A percentile compares a stretch with the other conserved stretches of the same genome.
These are phyloP conservation scores for Blastobotrys buckinghamii DNA, from an alignment of 1,139 yeast species.

Conservation along the genomic window DNA sequence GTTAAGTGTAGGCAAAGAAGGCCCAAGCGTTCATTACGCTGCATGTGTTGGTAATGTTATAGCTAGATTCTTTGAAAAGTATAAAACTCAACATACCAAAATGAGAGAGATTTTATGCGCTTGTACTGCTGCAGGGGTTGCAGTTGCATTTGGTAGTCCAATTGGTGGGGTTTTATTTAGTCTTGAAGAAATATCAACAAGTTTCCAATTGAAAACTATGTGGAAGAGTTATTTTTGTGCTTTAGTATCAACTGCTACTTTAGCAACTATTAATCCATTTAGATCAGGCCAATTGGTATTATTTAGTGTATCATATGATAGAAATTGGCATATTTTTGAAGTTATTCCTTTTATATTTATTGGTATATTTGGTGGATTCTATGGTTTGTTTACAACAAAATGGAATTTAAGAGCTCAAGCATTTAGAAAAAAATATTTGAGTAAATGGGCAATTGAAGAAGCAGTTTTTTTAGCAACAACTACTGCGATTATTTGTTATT, in stretches of 20 bases:
- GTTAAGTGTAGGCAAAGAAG: slow-evolving; percentile 75
- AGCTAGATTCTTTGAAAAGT: slow-evolving; percentile 48
- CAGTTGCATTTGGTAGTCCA: slow-evolving; percentile 91
- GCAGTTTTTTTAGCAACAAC: slow-evolving; percentile 59
- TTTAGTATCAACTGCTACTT: slow-evolving; percentile 74
- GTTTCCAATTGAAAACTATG: slow-evolving; percentile 69
- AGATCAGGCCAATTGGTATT: slow-evolving; percentile 90
- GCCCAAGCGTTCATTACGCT: slow-evolving; percentile 83
- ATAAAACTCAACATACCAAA: slow-evolving; percentile 36
- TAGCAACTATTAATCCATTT: slow-evolving; percentile 74
- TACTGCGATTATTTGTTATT: slow-evolving; percentile 75
- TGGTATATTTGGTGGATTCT: slow-evolving; percentile 88
- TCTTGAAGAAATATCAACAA: slow-evolving; percentile 68
- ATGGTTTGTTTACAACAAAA: slow-evolving; percentile 77
- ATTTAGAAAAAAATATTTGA: slow-evolving; percentile 66
- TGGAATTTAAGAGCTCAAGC: slow-evolving; percentile 73
- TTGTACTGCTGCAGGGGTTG: slow-evolving; percentile 89
- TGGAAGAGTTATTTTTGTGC: slow-evolving; percentile 94
- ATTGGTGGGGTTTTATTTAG: slow-evolving; percentile 92
- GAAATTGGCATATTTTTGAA: slow-evolving; percentile 83
- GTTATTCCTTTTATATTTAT: slow-evolving; percentile 70
- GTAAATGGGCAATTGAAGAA: slow-evolving; percentile 58
- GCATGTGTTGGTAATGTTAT: slow-evolving; percentile 72
- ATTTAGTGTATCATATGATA: slow-evolving; percentile 81
- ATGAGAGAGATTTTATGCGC: slow-evolving; percentile 64